Percentiles rank a stretch among this genome's conserved stretches.
Conservation (phyloP, 2,329 filamentous ascomycete genomes). For the Xylariaceae sp. region DNA sequence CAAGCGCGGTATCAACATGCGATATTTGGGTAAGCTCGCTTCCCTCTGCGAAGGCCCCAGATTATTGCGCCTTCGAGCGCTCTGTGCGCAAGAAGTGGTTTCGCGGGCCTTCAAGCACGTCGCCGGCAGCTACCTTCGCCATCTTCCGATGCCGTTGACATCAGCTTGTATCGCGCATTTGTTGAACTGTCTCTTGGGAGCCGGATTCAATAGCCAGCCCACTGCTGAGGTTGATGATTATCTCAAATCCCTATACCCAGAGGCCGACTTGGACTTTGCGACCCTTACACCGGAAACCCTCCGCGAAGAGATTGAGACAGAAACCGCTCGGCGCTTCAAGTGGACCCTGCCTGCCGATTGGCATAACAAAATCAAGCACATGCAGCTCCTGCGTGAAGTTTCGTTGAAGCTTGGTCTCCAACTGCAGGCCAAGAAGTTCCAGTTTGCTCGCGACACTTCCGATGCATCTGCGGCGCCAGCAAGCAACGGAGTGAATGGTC, state of each 20-base stretch:
- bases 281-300: conserved; percentile 71
- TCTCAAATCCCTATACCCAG: conserved; percentile 72
- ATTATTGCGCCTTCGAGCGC: conserved; percentile 70
- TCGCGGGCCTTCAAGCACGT: conserved; percentile 95
- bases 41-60: conserved; percentile 65
- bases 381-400: conserved; percentile 86
- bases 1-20: conserved; percentile 94
- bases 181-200: conserved; percentile 87
- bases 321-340: conserved; percentile 72
- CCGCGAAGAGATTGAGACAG: conserved; percentile 63
- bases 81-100: conserved; percentile 89
- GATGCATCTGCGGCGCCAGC: conserved; percentile 24
- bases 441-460: conserved; percentile 48
- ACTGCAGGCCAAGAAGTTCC: conserved; percentile 73
- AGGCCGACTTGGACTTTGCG: conserved; percentile 78
- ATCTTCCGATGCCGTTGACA: conserved; percentile 75
- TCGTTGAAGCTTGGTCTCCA: conserved; percentile 87
- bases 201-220: conserved; percentile 71
- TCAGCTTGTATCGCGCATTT: conserved; percentile 78
- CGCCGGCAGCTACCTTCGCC: conserved; percentile 71
- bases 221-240: conserved; percentile 71
- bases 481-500: conserved; percentile 35
- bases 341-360: conserved; percentile 68
- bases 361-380: conserved; percentile 62
- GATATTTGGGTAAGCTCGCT: conserved; percentile 87